Conservation (phyloP, 163 green algal species). For the Coccomyxa subellipsoidea region DNA sequence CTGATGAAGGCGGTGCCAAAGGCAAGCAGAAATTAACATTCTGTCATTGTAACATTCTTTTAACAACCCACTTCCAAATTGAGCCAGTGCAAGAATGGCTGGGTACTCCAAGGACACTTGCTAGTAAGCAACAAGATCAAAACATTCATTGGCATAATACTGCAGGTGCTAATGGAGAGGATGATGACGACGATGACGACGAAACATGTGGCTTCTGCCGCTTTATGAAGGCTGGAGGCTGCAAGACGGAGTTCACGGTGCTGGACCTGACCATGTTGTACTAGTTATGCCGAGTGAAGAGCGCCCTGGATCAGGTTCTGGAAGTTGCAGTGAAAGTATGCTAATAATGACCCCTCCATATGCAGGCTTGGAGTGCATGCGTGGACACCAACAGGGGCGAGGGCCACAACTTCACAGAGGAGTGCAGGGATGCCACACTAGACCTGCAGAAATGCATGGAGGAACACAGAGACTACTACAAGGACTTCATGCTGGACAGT, state of each 20-base stretch:
- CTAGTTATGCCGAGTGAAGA: neutral
- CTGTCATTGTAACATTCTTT: neutral
- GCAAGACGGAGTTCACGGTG: conserved; percentile 59
- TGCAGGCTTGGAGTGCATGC: conserved; percentile 65
- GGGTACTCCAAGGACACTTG: too few species aligned
- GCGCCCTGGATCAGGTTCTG: neutral
- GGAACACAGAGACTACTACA: conserved; percentile 60
- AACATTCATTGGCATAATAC: too few species aligned
- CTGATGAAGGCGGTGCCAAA: neutral
- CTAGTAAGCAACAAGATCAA: too few species aligned
- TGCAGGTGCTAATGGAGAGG: neutral
- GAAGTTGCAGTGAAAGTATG: neutral
- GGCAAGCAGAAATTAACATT: neutral
- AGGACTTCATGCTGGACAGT: conserved; percentile 8
- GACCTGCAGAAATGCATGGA: conserved; percentile 54
- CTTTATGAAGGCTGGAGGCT: conserved; percentile 76
- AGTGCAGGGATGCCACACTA: conserved; percentile 35
- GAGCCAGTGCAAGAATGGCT: too few species aligned
- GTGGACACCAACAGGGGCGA: conserved; percentile 55
- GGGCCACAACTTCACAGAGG: conserved; percentile 60
- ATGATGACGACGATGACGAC: conserved; percentile 58
- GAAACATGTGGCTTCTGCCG: conserved; percentile 76
- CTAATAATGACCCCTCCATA: neutral
- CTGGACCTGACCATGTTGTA: conserved; percentile 8
- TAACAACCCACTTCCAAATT: too few species aligned